Conservation (phyloP, 2,329 filamentous ascomycete genomes). For the Hymenoscyphus fraxineus region DNA sequence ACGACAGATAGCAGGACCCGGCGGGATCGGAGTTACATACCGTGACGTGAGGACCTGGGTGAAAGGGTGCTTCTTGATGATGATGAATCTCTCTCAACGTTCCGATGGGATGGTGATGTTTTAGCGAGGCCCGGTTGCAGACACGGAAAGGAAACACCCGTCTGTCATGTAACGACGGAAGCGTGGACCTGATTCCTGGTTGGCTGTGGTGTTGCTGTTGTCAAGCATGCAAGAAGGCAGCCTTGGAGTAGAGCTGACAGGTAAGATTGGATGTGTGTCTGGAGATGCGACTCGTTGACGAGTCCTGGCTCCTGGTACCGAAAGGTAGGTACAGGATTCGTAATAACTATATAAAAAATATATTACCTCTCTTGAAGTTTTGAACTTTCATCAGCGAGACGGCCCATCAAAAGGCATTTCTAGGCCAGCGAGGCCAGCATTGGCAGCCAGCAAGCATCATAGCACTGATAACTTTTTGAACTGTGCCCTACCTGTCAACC, state of each 20-base stretch:
- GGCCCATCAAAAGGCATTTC: constrained; percentile 3
- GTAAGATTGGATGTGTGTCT: constrained; percentile 1
- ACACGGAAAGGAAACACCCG: constrained; percentile 1
- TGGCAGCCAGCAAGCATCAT: constrained; percentile 3
- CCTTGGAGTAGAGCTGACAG: not conserved
- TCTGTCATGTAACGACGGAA: constrained; percentile 2
- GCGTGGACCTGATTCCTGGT: not conserved
- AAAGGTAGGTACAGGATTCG: not conserved
- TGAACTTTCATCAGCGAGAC: not conserved
- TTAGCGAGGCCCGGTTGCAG: not conserved
- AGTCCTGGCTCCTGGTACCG: constrained; percentile 2
- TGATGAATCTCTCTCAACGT: not conserved
- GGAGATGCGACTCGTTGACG: not conserved
- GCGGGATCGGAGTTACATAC: not conserved
- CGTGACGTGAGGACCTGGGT: not conserved
- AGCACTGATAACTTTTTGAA: not conserved
- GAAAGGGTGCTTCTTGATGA: not conserved
- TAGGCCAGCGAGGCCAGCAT: not conserved
- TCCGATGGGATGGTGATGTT: constrained; percentile 2
- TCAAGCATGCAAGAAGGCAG: not conserved
- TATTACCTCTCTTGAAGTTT: not conserved
- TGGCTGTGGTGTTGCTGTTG: not conserved
- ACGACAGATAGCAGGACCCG: not conserved
- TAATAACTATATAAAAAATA: not conserved
- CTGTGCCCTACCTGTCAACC: constrained; percentile 4